Conservation (phyloP, 192 early-diverging fungal genomes). For the Coemansia erecta region DNA sequence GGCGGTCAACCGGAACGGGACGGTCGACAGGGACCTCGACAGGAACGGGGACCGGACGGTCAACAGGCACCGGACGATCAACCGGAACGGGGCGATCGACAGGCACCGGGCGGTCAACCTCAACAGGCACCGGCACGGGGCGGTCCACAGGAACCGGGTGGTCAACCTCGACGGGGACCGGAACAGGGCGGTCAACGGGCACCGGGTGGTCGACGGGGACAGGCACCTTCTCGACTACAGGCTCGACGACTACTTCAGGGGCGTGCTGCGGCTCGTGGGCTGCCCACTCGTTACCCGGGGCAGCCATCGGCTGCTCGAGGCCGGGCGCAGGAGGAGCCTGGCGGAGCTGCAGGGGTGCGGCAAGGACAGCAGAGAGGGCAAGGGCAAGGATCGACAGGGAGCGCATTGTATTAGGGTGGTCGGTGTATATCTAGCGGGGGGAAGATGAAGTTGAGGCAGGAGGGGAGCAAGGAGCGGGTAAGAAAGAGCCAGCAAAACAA, state of each 20-base stretch:
- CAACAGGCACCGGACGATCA: conserved; percentile 9
- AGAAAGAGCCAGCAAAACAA: conserved; percentile 1
- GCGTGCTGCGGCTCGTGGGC: not conserved
- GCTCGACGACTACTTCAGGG: not conserved
- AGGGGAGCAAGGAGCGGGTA: not conserved
- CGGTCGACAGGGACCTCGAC: conserved; percentile 8
- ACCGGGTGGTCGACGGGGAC: not conserved
- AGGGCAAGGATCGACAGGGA: conserved; percentile 10
- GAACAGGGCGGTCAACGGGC: conserved; percentile 9
- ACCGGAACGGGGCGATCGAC: conserved; percentile 10
- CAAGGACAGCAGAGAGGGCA: conserved; percentile 10
- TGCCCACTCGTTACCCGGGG: not conserved
- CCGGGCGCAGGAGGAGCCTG: no score
- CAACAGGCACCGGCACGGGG: conserved; percentile 5
- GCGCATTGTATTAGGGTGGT: conserved; percentile 9
- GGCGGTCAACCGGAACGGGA: conserved; percentile 7
- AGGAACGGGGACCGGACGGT: conserved; percentile 3
- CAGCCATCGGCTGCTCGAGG: no score
- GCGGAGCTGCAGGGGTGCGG: conserved; percentile 5
- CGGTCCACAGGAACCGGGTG: conserved; percentile 7
- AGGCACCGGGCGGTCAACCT: conserved; percentile 3
- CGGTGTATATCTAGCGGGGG: not conserved
- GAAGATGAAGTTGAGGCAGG: not conserved
- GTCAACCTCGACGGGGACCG: conserved; percentile 10
- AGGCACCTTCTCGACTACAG: not conserved